phyloP scores from a whole-genome alignment of 2,329 filamentous ascomycete species.

The Gnomoniopsis smithogilvyi region DNA sequence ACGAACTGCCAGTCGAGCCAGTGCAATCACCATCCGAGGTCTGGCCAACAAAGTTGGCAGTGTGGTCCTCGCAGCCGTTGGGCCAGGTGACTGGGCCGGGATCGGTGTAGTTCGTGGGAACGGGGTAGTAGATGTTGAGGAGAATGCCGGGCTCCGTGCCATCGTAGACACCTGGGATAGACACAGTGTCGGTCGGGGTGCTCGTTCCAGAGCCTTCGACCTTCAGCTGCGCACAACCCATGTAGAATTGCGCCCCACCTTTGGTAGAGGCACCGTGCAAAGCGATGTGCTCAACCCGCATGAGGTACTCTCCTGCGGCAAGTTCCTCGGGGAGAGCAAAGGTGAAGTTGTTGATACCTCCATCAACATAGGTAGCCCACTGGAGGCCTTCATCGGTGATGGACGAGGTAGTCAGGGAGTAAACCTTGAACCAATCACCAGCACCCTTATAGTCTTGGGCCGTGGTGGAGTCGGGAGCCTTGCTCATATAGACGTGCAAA shows the following conservation, averaged over 20 bases:
- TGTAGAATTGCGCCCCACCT: slow-evolving; percentile 36
- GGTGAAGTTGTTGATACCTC: slow-evolving; percentile 31
- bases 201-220: slow-evolving; percentile 29
- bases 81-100: slow-evolving; percentile 33
- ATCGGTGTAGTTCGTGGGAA: slow-evolving; percentile 28
- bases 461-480: slow-evolving; percentile 31
- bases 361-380: slow-evolving; percentile 29
- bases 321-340: slow-evolving; percentile 28
- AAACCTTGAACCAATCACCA: slow-evolving; percentile 36
- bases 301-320: slow-evolving; percentile 36
- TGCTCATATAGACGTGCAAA: slow-evolving; percentile 34
- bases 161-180: slow-evolving; percentile 32
- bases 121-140: slow-evolving; percentile 34
- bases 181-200: slow-evolving; percentile 26
- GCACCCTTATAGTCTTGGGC: slow-evolving; percentile 30
- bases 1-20: slow-evolving; percentile 7
- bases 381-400: slow-evolving; percentile 28
- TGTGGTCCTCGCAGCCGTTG: slow-evolving; percentile 33
- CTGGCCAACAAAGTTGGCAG: slow-evolving; percentile 32
- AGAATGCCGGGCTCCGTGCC: slow-evolving; percentile 31
- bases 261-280: slow-evolving; percentile 33
- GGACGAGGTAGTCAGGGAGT: slow-evolving; percentile 28
- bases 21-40: slow-evolving; percentile 35
- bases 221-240: slow-evolving; percentile 34
- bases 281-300: slow-evolving; percentile 38